Evolutionary conservation across 106 monocot species (phyloP).

Genomic region (Narthecium ossifragum): DNA sequence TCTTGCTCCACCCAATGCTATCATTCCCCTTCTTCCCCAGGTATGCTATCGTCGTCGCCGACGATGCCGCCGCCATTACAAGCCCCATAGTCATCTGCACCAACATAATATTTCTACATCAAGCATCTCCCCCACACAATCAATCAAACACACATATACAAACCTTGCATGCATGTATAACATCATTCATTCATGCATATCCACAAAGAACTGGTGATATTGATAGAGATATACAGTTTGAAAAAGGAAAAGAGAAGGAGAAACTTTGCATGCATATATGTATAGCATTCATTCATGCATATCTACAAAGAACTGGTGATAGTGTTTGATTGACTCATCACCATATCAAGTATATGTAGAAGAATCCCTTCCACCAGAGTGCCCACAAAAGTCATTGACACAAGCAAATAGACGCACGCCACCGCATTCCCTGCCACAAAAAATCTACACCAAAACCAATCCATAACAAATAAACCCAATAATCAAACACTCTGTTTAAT

Average conservation of each 20-base stretch:
- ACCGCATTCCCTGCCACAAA: conserved; percentile 24
- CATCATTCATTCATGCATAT: background rate
- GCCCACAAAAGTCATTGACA: conserved; percentile 6
- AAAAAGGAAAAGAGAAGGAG: background rate
- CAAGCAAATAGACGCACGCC: conserved; percentile 15
- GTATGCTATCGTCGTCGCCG: conserved; percentile 11
- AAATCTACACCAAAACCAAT: conserved; percentile 6
- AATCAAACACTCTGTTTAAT: background rate
- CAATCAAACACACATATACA: background rate
- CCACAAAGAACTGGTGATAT: background rate
- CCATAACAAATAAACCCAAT: background rate
- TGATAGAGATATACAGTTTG: too few relatives aligned
- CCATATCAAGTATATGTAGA: conserved; percentile 14
- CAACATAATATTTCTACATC: background rate
- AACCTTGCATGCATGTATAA: background rate
- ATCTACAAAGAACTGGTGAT: too few relatives aligned
- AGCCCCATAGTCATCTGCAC: conserved; percentile 7
- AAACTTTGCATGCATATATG: too few relatives aligned
- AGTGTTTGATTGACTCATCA: background rate
- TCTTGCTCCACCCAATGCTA: conserved; percentile 3
- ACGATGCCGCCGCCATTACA: conserved; percentile 3
- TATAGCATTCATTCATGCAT: too few relatives aligned
- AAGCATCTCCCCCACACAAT: background rate
- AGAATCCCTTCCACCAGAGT: conserved; percentile 2
- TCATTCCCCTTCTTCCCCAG: conserved; percentile 16